Evolutionary conservation across 2,329 filamentous ascomycete genomes (phyloP).

Genomic region (Shiraia sp.): DNA sequence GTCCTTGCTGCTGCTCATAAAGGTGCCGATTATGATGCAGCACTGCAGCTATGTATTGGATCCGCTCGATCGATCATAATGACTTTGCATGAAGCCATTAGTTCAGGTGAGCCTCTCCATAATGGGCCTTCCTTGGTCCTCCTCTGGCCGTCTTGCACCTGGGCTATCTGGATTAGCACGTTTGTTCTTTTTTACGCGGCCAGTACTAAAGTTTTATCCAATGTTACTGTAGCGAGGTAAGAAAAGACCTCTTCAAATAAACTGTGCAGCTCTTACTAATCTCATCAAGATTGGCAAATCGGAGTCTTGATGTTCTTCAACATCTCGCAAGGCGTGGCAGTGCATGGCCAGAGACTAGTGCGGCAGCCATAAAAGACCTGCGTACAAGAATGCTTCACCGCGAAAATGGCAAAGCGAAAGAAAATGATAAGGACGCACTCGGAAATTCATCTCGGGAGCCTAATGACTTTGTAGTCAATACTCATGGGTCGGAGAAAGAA

Average conservation of each 20-base stretch:
- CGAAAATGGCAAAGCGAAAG: not conserved
- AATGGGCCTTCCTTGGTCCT: slow-evolving; percentile 38
- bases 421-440: not conserved
- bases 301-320: slow-evolving; percentile 26
- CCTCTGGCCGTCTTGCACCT: slow-evolving; percentile 58
- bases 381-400: slow-evolving; percentile 18
- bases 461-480: not conserved
- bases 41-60: slow-evolving; percentile 57
- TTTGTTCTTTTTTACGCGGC: slow-evolving; percentile 58
- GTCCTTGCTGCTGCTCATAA: slow-evolving; percentile 52
- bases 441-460: not conserved
- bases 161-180: slow-evolving; percentile 59
- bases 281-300: slow-evolving; percentile 25
- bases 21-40: slow-evolving; percentile 52
- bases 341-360: slow-evolving; percentile 36
- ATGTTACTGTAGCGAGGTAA: slow-evolving; percentile 47
- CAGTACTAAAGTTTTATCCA: slow-evolving; percentile 50
- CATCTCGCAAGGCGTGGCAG: slow-evolving; percentile 32
- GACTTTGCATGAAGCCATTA: slow-evolving; percentile 40
- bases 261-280: slow-evolving; percentile 8
- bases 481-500: too few relatives aligned
- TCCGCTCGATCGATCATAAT: slow-evolving; percentile 55
- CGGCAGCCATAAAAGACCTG: slow-evolving; percentile 31
- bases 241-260: not conserved
- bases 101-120: slow-evolving; percentile 10